A percentile compares a stretch with the other conserved stretches of the same genome.
Evolutionary conservation across 306 rosid species (phyloP).

Genomic region (Oxytropis ochrocephala): DNA sequence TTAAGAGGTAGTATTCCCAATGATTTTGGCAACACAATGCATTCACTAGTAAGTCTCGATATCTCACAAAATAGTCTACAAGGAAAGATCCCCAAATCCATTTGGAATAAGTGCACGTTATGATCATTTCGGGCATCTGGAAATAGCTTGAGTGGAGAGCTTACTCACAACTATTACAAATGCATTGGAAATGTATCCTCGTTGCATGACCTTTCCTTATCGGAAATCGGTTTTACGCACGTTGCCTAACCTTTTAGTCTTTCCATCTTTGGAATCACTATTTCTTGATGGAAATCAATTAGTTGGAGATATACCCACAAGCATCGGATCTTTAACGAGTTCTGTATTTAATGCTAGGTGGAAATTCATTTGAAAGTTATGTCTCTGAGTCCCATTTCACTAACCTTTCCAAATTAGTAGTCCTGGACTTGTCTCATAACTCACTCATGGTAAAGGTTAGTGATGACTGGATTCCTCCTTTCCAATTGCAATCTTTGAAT

Average conservation of each 20-base stretch:
- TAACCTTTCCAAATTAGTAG: neutral
- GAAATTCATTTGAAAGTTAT: neutral
- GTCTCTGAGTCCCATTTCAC: neutral
- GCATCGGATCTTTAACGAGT: neutral
- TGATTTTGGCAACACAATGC: conserved; percentile 5
- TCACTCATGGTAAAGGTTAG: neutral
- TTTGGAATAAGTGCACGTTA: neutral
- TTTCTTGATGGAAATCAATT: neutral
- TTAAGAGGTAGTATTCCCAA: neutral
- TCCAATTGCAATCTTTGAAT: accelerated
- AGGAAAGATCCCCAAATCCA: no score
- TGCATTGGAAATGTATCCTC: neutral
- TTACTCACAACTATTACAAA: neutral
- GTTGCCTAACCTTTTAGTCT: neutral
- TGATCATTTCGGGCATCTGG: accelerated
- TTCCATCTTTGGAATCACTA: neutral
- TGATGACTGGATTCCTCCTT: no score
- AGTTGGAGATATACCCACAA: neutral
- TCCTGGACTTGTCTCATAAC: neutral
- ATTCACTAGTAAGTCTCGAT: no score
- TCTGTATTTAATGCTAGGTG: accelerated
- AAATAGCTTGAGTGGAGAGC: neutral
- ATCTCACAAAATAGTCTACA: no score
- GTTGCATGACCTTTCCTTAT: neutral
- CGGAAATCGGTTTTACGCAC: neutral